phyloP scores from a whole-genome alignment of 331 rosid genomes.

The Saraca asoca region DNA sequence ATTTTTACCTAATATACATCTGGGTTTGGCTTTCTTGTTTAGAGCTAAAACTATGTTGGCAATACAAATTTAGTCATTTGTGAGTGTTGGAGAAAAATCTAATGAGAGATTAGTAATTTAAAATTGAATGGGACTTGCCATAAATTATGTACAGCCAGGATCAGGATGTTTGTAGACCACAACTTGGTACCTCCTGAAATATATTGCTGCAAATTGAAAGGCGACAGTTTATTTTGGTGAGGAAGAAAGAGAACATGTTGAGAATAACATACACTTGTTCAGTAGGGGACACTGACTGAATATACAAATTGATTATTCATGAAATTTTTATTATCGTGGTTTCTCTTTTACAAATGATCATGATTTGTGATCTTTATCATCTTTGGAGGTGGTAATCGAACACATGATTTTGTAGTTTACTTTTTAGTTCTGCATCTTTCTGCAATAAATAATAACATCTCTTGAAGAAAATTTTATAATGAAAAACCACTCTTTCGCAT shows the following conservation, averaged over 20 bases:
- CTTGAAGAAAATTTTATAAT: neutral
- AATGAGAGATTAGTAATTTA: neutral
- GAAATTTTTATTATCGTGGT: neutral
- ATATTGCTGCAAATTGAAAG: slow-evolving; percentile 4
- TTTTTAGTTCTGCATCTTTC: neutral
- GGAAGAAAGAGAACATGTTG: neutral
- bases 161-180: neutral
- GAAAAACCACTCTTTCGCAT: too few relatives aligned
- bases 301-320: neutral
- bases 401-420: neutral
- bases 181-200: neutral
- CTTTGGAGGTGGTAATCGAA: neutral
- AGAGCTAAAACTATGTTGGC: neutral
- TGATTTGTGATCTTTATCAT: neutral
- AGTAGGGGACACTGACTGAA: neutral
- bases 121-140: neutral
- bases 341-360: slow-evolving; percentile 2
- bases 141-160: neutral
- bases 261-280: neutral
- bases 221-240: neutral
- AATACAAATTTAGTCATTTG: neutral
- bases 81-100: slow-evolving; percentile 7
- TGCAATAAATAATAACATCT: neutral
- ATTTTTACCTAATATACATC: neutral
- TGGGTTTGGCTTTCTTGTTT: neutral